A percentile compares a stretch with the other conserved stretches of the same genome.
Evolutionary conservation across 352 stramenopile genomes (phyloP).

Genomic region (Globisporangium nodosum): DNA sequence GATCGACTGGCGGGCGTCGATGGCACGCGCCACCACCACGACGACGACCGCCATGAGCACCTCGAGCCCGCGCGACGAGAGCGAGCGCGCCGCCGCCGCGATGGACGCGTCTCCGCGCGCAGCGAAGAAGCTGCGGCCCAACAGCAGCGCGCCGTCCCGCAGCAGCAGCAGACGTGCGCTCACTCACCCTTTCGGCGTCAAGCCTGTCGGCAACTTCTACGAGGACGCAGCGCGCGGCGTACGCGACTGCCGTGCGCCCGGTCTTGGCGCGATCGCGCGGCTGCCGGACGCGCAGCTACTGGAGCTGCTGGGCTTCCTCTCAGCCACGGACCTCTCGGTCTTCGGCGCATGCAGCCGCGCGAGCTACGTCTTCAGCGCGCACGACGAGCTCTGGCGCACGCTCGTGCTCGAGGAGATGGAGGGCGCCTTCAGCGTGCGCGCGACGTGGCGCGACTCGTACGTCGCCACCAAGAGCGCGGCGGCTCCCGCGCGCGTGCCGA

Average conservation of each 20-base stretch:
- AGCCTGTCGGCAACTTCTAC: conserved; percentile 79
- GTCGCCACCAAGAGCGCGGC: conserved; percentile 36
- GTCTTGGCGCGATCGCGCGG: conserved; percentile 45
- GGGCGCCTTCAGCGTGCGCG: conserved; percentile 38
- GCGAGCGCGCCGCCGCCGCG: conserved; percentile 3
- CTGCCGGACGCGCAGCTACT: conserved; percentile 68
- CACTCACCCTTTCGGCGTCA: conserved; percentile 72
- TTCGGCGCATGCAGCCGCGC: conserved; percentile 47
- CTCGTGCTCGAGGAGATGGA: conserved; percentile 74
- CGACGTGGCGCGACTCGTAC: conserved; percentile 74
- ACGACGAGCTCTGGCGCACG: conserved; percentile 82
- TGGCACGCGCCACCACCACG: not conserved
- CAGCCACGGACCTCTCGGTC: conserved; percentile 38
- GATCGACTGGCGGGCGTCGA: not conserved
- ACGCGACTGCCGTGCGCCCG: conserved; percentile 44
- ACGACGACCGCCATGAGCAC: not conserved
- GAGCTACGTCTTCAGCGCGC: conserved; percentile 62
- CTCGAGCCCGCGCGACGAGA: conserved; percentile 8
- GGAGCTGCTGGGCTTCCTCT: conserved; percentile 50
- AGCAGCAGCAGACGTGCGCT: conserved; percentile 11
- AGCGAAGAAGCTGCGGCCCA: conserved; percentile 7
- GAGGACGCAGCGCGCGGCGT: conserved; percentile 60
- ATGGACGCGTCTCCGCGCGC: conserved; percentile 1
- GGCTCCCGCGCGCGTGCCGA: conserved; percentile 14
- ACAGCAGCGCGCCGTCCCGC: not conserved